Percentiles rank a stretch among this genome's conserved stretches.
Evolutionary conservation across 192 early-diverging fungal genomes (phyloP).

Genomic region (Entomortierella chlamydospora): DNA sequence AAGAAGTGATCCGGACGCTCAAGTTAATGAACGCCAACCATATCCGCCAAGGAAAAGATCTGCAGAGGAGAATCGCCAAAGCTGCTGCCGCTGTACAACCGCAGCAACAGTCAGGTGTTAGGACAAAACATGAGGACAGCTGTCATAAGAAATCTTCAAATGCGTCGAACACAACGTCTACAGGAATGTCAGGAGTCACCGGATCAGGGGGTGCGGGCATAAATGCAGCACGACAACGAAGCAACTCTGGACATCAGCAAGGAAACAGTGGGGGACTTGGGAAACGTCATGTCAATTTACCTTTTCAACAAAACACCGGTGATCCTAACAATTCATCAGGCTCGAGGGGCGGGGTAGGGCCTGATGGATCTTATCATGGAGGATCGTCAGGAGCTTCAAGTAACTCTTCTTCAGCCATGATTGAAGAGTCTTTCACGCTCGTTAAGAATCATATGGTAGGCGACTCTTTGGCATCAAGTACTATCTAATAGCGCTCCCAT

Average conservation of each 20-base stretch:
- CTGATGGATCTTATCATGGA: constrained; percentile 13
- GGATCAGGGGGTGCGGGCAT: neutral
- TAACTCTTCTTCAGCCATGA: constrained; percentile 43
- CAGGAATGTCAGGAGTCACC: neutral
- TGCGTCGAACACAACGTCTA: neutral
- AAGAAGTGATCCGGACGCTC: constrained; percentile 71
- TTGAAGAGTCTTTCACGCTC: constrained; percentile 49
- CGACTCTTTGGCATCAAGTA: no score
- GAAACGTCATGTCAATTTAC: constrained; percentile 4
- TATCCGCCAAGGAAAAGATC: constrained; percentile 72
- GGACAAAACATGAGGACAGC: no score
- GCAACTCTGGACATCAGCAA: constrained; percentile 15
- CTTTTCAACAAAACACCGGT: neutral
- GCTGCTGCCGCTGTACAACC: constrained; percentile 13
- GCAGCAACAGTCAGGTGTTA: constrained; percentile 4
- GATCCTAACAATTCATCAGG: neutral
- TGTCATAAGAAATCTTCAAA: neutral
- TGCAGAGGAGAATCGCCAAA: constrained; percentile 64
- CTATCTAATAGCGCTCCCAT: no score
- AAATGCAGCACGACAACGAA: constrained; percentile 2
- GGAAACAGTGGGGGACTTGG: constrained; percentile 15
- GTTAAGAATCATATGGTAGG: constrained; percentile 38
- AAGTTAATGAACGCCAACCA: constrained; percentile 76
- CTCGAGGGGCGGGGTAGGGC: neutral
- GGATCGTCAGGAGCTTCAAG: constrained; percentile 27